Evolutionary conservation across 2,329 filamentous ascomycete genomes (phyloP).

Genomic region (Cladophialophora immunda): DNA sequence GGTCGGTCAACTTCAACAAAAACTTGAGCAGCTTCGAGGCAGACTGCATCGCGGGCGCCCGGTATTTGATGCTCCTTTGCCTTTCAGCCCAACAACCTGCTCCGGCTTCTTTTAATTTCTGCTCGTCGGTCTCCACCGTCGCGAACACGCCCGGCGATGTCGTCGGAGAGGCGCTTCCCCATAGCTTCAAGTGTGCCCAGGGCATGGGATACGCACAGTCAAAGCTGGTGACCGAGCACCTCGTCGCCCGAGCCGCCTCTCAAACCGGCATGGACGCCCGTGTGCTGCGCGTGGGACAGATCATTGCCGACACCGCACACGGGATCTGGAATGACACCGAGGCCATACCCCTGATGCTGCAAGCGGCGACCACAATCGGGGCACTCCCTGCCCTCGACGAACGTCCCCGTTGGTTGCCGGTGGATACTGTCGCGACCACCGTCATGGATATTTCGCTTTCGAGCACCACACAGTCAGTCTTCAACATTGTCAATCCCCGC

Average conservation of each 20-base stretch:
- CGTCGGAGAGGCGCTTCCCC: constrained; percentile 24
- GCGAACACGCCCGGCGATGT: constrained; percentile 23
- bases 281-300: constrained; percentile 60
- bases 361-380: constrained; percentile 52
- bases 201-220: constrained; percentile 64
- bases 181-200: constrained; percentile 29
- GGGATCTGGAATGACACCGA: constrained; percentile 63
- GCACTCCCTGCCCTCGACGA: constrained; percentile 58
- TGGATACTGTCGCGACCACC: constrained; percentile 50
- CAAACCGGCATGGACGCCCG: constrained; percentile 46
- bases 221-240: constrained; percentile 66
- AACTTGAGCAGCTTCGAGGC: constrained; percentile 65
- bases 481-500: constrained; percentile 62
- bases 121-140: constrained; percentile 59
- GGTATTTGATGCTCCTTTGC: constrained; percentile 47
- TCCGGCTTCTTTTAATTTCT: constrained; percentile 58
- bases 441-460: constrained; percentile 43
- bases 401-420: constrained; percentile 53
- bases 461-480: constrained; percentile 48
- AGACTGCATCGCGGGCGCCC: constrained; percentile 43
- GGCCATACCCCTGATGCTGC: constrained; percentile 63
- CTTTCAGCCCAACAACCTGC: constrained; percentile 44
- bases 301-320: constrained; percentile 57
- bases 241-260: constrained; percentile 47
- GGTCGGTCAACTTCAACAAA: constrained; percentile 71